Evolutionary conservation across 352 stramenopile species (phyloP), one percentile per base, ranked within the genome.

Genomic region (Phytophthora syringae): DNA sequence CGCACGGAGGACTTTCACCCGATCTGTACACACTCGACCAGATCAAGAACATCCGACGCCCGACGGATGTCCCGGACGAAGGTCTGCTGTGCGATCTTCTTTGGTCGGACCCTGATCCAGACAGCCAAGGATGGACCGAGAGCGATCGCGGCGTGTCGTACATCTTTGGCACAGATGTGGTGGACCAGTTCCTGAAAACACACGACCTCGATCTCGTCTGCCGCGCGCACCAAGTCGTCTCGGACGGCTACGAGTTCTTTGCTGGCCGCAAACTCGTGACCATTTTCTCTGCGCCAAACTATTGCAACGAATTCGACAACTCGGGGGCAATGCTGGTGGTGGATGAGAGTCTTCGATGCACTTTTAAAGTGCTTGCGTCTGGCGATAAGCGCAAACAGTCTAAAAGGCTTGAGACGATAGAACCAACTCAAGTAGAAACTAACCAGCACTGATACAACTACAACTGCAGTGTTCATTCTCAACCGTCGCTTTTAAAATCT

Each of bases 271-370:
- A 99, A 74, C 89, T 99, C 30, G 98, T 99, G 11, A 99, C 98
- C 13, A 92, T 99, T 52, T 99, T 99, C 72, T 99, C 97, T 18
- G 98, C 98, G 7, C 98, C 98, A 12, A 99, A 99, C 80, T 99
- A 99, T 77, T 99, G 98, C 80, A 98, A 98, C 57, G 98, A 99
- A 84, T 99, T 99, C 74, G 98, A 99, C 77, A 99, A 99, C 72
- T 97, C 97, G n/a, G 98, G 97, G 25, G 85, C 84, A 0, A 95
- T 96, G 70, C 67, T 96, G 13, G 77, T 84, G 27, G 84, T 94
- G 6, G 84, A 93, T 70, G 82, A 91, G 54, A 78, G 52, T 24
- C 80, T 96, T 52, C 72, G 65, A 22, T 94, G 86, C 66, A 90
- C 70, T 27, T 96, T 96, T 70, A 94, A 94, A 73, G 82, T 95